These are phyloP conservation scores for Ophiorrhiza pumila DNA, from an alignment of 257 asterid genomes.

Conservation along the genomic window DNA sequence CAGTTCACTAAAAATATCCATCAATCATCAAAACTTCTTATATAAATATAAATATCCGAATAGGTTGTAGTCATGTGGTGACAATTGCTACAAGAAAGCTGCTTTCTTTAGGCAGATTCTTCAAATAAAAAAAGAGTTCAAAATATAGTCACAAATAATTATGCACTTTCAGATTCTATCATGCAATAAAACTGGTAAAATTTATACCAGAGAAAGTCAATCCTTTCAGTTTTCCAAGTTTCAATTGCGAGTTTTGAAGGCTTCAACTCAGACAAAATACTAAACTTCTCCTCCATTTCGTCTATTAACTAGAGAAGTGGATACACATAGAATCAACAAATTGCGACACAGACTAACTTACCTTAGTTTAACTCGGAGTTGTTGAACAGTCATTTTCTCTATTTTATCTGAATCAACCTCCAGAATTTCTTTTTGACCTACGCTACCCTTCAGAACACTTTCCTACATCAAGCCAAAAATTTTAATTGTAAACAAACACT, in stretches of 20 bases:
- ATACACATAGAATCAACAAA: not conserved
- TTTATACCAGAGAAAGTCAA: not conserved
- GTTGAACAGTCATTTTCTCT: constrained; percentile 65
- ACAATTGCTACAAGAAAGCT: not conserved
- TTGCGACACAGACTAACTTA: constrained; percentile 12
- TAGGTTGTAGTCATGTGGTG: not conserved
- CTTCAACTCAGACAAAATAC: not conserved
- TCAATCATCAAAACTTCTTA: not conserved
- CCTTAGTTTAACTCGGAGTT: constrained; percentile 66
- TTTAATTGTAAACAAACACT: not conserved
- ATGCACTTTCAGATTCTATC: not conserved
- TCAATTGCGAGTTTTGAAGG: not conserved
- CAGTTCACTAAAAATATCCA: not conserved
- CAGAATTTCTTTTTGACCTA: constrained; percentile 25
- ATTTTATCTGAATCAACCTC: constrained; percentile 38
- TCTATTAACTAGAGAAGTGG: not conserved
- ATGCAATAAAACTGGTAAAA: not conserved
- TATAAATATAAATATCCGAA: not conserved
- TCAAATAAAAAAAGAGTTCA: not conserved
- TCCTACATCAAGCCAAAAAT: constrained; percentile 31
- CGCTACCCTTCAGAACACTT: constrained; percentile 2
- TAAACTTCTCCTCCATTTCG: not conserved
- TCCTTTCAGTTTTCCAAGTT: not conserved
- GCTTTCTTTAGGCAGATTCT: not conserved
- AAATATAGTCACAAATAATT: not conserved